Evolutionary conservation across 208 protist genomes (phyloP).

Genomic region (Crithidia brevicula): DNA sequence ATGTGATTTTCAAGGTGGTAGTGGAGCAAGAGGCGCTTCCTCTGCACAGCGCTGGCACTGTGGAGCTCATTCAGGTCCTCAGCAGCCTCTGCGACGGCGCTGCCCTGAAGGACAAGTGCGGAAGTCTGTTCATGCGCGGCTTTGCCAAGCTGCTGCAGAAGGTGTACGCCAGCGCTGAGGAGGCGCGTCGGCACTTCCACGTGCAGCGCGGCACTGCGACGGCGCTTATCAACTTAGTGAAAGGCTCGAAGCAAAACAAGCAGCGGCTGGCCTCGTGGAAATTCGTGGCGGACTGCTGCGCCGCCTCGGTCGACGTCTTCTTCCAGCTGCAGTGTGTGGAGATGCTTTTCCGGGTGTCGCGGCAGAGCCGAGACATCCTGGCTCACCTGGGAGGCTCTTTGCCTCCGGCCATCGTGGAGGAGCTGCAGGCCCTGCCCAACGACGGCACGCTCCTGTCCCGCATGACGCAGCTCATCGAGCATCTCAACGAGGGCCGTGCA

Average conservation of each 20-base stretch:
- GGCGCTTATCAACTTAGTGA: conserved; percentile 91
- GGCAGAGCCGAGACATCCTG: conserved; percentile 70
- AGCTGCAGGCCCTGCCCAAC: conserved; percentile 70
- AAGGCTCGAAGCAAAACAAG: conserved; percentile 90
- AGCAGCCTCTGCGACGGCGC: conserved; percentile 82
- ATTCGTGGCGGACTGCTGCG: conserved; percentile 75
- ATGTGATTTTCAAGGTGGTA: conserved; percentile 65
- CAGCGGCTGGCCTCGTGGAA: conserved; percentile 72
- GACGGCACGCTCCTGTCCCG: conserved; percentile 66
- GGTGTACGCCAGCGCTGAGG: conserved; percentile 54
- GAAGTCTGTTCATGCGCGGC: conserved; percentile 71
- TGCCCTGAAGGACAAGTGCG: conserved; percentile 81
- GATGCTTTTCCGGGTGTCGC: conserved; percentile 85
- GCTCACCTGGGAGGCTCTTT: conserved; percentile 42
- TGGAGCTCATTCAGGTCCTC: conserved; percentile 84
- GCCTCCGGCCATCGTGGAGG: conserved; percentile 38
- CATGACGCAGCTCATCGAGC: conserved; percentile 76
- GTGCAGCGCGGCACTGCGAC: conserved; percentile 74
- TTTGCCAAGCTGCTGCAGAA: conserved; percentile 66
- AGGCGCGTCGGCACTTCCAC: conserved; percentile 62
- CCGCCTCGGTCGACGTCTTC: conserved; percentile 84
- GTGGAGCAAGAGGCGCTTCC: conserved; percentile 65
- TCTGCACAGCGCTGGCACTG: conserved; percentile 64
- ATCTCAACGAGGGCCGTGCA: conserved; percentile 61
- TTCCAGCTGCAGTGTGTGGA: conserved; percentile 93